Evolutionary conservation across 306 rosid species (phyloP), one percentile per base, ranked within the genome.

Genomic region (Fagus crenata): DNA sequence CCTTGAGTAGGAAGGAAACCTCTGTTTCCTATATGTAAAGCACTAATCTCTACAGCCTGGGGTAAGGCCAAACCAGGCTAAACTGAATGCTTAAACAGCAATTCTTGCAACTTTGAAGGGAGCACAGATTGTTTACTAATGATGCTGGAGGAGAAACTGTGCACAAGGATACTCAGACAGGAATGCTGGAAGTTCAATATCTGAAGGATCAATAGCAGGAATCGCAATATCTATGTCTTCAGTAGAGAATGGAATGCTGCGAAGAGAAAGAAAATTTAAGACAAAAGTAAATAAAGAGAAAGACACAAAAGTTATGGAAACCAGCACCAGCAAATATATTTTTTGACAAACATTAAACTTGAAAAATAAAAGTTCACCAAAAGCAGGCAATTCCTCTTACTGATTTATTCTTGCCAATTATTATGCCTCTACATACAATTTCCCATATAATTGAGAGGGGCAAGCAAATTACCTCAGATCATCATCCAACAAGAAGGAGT

Each of bases 171-270:
- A 85, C 55, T 90, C 96, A 0, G 89, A 86, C 83, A 91, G 72
- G 49, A 85, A 90, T 41, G 69, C 79, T 8, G 97, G 99, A 53
- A 85, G 84, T 72, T 89, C 90, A 7, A 89, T 72, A 35, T 89
- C 91, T 56, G 94, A 93, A 65, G 90, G 89, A 85, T 95, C 96
- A 56, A 91, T 91, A 5, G 90, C 85, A n/a, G 97, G 91, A 76
- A 95, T 90, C 8, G 97, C 97, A 87, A 76, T 92, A 70, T 95
- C 97, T 8, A 95, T 89, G 78, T 95, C 97, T 84, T 95, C 99
- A 0, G 99, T 96, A 39, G 97, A 89, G 87, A 95, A 95, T 39
- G 99, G 99, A 77, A 95, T 95, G 89, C 99, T 95, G 93, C 89
- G 89, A 81, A 7, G 51, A 67, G 71, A 76, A 77, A 28, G 14